Conservation (phyloP, 192 early-diverging fungal genomes). For the Backusella morwellensis region DNA sequence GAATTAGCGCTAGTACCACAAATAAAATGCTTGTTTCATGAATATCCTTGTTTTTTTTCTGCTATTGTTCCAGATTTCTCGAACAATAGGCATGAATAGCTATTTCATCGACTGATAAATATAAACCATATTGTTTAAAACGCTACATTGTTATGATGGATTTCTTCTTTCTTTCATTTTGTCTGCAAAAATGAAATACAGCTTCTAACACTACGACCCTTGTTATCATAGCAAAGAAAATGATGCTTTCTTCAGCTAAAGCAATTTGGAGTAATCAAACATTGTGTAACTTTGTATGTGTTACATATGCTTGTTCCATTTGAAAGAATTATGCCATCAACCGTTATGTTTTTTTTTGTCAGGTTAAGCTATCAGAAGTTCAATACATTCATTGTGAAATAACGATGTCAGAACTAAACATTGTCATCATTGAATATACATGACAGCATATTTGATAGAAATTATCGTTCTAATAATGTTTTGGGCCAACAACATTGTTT, state of each 20-base stretch:
- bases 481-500: background rate
- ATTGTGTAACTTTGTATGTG: background rate
- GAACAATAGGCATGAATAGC: background rate
- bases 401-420: background rate
- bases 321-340: background rate
- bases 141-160: background rate
- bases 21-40: background rate
- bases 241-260: background rate
- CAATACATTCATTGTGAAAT: background rate
- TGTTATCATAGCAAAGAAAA: background rate
- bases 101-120: background rate
- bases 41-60: background rate
- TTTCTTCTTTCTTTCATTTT: background rate
- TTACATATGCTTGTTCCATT: background rate
- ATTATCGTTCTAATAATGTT: background rate
- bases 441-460: background rate
- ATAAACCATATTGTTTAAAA: background rate
- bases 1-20: background rate
- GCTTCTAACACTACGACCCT: background rate
- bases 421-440: background rate
- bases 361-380: background rate
- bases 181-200: background rate
- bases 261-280: background rate
- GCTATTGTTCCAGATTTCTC: background rate
- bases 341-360: background rate